Conservation (phyloP, 768 basidiomycete genomes). For the Mrakia hoshinonis region DNA sequence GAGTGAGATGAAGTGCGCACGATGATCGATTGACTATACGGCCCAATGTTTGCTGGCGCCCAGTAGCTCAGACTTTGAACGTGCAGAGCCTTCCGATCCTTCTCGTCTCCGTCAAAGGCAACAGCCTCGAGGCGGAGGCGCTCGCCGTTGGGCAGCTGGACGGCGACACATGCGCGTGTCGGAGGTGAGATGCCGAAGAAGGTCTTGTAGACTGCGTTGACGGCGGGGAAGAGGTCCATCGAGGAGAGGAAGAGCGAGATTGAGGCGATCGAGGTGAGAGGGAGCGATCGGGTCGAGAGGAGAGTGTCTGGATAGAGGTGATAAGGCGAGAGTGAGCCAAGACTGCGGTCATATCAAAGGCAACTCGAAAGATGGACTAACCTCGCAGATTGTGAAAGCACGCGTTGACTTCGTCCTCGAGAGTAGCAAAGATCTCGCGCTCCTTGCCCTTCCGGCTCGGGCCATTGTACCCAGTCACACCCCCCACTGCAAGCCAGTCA, state of each 20-base stretch:
- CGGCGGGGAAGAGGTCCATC: conserved; percentile 65
- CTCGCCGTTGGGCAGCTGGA: conserved; percentile 53
- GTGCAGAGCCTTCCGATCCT: conserved; percentile 50
- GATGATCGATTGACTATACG: conserved; percentile 86
- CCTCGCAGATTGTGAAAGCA: conserved; percentile 63
- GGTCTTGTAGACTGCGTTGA: conserved; percentile 68
- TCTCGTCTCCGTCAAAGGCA: conserved; percentile 50
- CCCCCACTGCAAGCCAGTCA: neutral
- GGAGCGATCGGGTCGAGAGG: conserved; percentile 49
- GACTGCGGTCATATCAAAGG: neutral
- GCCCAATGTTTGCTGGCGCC: conserved; percentile 98
- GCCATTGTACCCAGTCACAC: neutral
- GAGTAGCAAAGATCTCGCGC: conserved; percentile 38
- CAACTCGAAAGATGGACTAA: conserved; percentile 37
- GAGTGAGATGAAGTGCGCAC: conserved; percentile 43
- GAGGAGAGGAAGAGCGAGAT: conserved; percentile 71
- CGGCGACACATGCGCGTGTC: conserved; percentile 84
- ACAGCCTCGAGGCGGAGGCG: conserved; percentile 67
- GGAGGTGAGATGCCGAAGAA: conserved; percentile 90
- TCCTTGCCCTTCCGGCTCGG: conserved; percentile 40
- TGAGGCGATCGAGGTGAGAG: conserved; percentile 57
- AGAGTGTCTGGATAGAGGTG: conserved; percentile 3
- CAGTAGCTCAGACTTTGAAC: conserved; percentile 96
- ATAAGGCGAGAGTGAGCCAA: neutral
- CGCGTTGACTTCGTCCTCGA: conserved; percentile 57